Percentiles rank a stretch among this genome's conserved stretches.
Evolutionary conservation across 257 asterid genomes (phyloP).

Genomic region (Orobanche coerulescens): DNA sequence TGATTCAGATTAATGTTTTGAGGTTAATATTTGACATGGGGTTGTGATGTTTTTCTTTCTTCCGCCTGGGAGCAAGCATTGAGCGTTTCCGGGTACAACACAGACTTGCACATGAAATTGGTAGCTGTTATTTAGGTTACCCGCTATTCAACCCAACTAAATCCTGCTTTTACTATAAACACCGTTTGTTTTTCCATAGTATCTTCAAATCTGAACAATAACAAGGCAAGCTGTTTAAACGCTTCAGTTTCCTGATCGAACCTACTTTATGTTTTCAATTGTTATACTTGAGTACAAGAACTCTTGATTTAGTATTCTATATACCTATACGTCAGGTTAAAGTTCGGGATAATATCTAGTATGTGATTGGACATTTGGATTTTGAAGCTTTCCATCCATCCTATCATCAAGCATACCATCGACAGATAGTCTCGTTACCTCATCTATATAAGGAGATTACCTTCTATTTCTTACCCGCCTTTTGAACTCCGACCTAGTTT

Average conservation of each 20-base stretch:
- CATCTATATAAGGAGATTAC: no score
- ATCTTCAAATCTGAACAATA: not conserved
- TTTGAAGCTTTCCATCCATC: not conserved
- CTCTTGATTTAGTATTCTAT: constrained; percentile 8
- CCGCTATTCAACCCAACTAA: not conserved
- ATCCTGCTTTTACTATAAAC: not conserved
- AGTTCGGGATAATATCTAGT: not conserved
- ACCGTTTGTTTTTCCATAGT: not conserved
- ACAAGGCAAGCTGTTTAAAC: not conserved
- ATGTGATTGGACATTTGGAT: not conserved
- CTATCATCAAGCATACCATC: no score
- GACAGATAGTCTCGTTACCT: no score
- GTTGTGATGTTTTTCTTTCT: not conserved
- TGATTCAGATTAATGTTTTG: not conserved
- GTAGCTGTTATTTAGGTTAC: not conserved
- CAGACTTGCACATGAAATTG: not conserved
- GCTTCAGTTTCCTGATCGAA: not conserved
- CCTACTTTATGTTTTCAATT: not conserved
- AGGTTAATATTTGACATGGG: not conserved
- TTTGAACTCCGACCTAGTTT: no score
- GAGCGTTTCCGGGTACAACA: not conserved
- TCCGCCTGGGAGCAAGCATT: not conserved
- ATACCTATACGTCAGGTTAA: no score
- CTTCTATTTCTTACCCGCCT: no score
- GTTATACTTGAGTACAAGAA: not conserved